Evolutionary conservation across 208 protist genomes (phyloP).

Genomic region (Wallacemonas collosoma): DNA sequence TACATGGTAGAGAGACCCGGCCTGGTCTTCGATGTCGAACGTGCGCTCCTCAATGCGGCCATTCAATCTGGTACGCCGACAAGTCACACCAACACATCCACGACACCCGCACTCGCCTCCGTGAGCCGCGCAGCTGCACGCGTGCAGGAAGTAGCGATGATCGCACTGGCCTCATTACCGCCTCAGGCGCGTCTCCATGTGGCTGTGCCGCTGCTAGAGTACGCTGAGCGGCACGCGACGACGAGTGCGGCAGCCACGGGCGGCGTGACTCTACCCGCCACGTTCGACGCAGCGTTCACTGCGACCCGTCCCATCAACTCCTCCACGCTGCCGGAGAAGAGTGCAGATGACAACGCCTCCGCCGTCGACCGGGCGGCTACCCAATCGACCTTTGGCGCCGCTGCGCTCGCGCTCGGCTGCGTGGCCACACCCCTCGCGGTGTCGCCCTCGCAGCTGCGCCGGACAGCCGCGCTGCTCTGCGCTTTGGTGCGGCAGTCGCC

Average conservation of each 20-base stretch:
- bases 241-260: too few relatives aligned
- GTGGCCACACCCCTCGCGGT: not conserved
- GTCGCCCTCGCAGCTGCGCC: conserved; percentile 20
- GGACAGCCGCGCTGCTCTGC: conserved; percentile 23
- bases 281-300: too few relatives aligned
- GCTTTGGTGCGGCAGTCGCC: conserved; percentile 35
- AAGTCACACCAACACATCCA: too few relatives aligned
- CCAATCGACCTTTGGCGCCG: not conserved
- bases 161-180: conserved; percentile 58
- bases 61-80: not conserved
- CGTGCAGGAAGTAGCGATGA: conserved; percentile 64
- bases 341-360: not conserved
- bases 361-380: not conserved
- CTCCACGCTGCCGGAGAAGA: not conserved
- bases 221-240: conserved; percentile 26
- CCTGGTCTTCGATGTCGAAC: conserved; percentile 57
- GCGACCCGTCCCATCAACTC: too few relatives aligned
- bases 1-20: conserved; percentile 41
- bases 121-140: not conserved
- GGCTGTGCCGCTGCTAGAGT: conserved; percentile 57
- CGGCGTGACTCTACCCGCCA: too few relatives aligned
- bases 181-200: conserved; percentile 47
- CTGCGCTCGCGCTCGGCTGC: conserved; percentile 2
- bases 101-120: not conserved
- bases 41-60: conserved; percentile 39